Evolutionary conservation across 495 filamentous ascomycete species (phyloP), one percentile per base, ranked within the genome.

Genomic region (Xeromyces bisporus): DNA sequence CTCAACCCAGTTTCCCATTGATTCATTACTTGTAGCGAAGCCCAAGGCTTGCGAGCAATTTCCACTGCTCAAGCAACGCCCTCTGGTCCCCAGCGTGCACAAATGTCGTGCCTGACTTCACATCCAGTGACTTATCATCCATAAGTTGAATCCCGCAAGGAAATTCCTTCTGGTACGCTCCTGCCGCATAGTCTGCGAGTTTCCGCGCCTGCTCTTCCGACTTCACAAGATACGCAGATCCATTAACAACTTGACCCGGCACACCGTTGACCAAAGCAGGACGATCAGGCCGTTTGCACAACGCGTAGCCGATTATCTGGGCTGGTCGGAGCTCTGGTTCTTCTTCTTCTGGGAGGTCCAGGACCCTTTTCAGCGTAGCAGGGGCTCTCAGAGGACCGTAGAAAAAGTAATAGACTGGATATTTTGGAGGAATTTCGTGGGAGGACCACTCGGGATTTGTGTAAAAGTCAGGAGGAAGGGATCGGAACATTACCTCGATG

Each of bases 201-300:
- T n/a, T n/a, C n/a, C n/a, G n/a, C n/a, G n/a, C n/a, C n/a, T n/a
- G n/a, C n/a, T n/a, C n/a, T n/a, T n/a, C n/a, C n/a, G n/a, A 26
- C 35, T 29, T 3, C 16, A 40, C 38, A 11, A 42, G 29, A 18
- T 41, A 41, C 3, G 35, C 37, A 31, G 24, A 34, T 15, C 45
- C 42, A 1, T 25, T n/a, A 34, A 48, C 31, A 9, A 37, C 39
- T 17, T 48, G 28, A 7, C 28, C 36, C 11, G 27, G 33, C 21
- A 34, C 23, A 8, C 42, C 38, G 12, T 45, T 32, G 28, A 48
- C 34, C 23, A 48, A 30, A 15, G 42, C 34, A 18, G 34, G 36
- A 37, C 42, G 38, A 40, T 44, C 38, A 16, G 33, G 42, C 45
- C 42, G 42, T 36, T 42, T 45, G 0, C 38, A 36, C 11, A 45